Conservation (phyloP, 1,284 basidiomycete genomes). For the Microstroma glucosiphilum region DNA sequence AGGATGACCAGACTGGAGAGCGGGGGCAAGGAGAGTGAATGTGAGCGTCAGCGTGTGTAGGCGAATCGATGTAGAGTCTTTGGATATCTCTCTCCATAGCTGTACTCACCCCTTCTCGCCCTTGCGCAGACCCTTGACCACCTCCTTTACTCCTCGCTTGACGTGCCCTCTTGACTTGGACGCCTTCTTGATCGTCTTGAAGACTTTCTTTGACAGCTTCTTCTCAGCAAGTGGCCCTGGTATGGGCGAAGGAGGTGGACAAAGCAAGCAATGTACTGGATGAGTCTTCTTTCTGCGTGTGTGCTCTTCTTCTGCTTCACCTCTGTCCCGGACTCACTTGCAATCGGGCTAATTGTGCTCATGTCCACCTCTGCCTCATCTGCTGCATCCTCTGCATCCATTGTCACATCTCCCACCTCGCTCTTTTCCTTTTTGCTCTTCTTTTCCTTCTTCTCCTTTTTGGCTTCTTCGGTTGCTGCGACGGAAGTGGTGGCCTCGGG, state of each 20-base stretch:
- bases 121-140: conserved; percentile 48
- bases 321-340: conserved; percentile 17
- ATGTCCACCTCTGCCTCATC: conserved; percentile 14
- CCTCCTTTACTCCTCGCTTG: conserved; percentile 50
- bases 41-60: neutral
- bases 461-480: conserved; percentile 16
- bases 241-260: neutral
- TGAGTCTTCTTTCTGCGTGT: neutral
- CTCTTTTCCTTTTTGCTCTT: conserved; percentile 34
- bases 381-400: conserved; percentile 26
- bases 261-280: neutral
- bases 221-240: conserved; percentile 40
- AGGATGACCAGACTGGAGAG: conserved; percentile 70
- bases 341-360: conserved; percentile 34
- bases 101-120: conserved; percentile 39
- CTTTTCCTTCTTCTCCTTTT: conserved; percentile 27
- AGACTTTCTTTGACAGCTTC: conserved; percentile 46
- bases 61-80: no score
- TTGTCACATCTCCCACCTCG: conserved; percentile 13
- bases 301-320: neutral
- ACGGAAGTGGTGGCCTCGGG: conserved; percentile 14
- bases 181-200: conserved; percentile 50
- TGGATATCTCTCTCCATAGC: neutral
- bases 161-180: conserved; percentile 49
- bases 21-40: neutral